Evolutionary conservation across 192 early-diverging fungal genomes (phyloP), one percentile per base, ranked within the genome.

Genomic region (Backusella liffmaniae): DNA sequence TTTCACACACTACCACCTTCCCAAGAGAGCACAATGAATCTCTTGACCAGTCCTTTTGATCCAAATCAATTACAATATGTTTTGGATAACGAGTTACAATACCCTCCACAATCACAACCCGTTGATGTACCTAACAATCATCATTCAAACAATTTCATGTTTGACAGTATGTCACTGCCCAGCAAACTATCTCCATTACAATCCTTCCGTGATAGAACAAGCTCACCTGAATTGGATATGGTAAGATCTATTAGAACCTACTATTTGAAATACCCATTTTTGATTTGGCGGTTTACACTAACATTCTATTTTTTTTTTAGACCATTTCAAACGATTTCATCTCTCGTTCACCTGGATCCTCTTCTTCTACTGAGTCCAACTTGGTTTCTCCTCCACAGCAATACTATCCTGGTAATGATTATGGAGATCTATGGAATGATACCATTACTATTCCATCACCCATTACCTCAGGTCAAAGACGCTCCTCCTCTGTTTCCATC

Each of bases 401-500:
- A 13, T 71, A 26, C 26, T 62, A 62, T 62, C 26, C 41, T 26
- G 16, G 42, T 44, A 21, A 41, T 30, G 56, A 62, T 12, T 62
- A 29, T 62, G 15, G 41, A 6, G 70, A 71, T 71, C 5, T 71
- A 4, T 62, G 56, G 56, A 26, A 62, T 62, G 56, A 62, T 29
- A 2, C 56, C 26, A 62, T 62, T 62, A n/a, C 56, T 4, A 62
- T 62, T 13, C 56, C 56, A 29, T 23, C 21, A 8, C 29, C 35
- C 26, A 44, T 42, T 44, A 12, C 9, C 21, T 42, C 34, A 12
- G 23, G 10, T 12, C 26, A 2, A 5, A 10, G 10, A 0, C 76
- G 69, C 7, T 77, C 76, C 9, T 44, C 76, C 21, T 72, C 69
- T 66, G 68, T 72, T 18, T 69, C 76, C 30, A 29, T 53, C 29